phyloP scores from a whole-genome alignment of 176 grass and related monocot species.

The Avena sativa region DNA sequence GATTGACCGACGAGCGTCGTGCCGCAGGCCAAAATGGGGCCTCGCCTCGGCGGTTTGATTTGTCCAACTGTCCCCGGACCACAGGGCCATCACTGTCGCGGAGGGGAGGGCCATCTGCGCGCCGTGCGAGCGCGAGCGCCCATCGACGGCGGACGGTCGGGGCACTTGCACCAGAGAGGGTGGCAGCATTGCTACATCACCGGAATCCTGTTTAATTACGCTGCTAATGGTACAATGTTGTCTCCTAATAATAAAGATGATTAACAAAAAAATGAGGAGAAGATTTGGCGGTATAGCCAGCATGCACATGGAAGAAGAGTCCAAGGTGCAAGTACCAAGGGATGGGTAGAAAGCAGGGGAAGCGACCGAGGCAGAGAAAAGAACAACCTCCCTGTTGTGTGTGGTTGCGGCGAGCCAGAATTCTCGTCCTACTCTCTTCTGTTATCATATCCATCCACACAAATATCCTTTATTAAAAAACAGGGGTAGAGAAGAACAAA shows the following conservation, averaged over 20 bases:
- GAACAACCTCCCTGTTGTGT: background rate
- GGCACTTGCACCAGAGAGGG: no score
- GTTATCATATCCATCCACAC: no score
- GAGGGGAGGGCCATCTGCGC: no score
- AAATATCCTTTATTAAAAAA: no score
- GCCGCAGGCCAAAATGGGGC: background rate
- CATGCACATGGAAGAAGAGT: background rate
- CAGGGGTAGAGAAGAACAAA: no score
- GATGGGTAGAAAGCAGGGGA: background rate
- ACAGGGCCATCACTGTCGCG: no score
- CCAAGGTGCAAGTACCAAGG: constrained; percentile 44
- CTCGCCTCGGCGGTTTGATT: background rate
- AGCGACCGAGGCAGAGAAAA: background rate
- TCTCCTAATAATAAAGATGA: no score
- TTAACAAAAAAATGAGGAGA: background rate
- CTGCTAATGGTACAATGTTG: background rate
- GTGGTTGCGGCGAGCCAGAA: no score
- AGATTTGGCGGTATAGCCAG: background rate
- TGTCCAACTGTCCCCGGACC: background rate
- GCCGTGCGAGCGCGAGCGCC: background rate
- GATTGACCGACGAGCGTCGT: constrained; percentile 23
- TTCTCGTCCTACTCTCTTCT: no score
- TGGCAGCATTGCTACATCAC: background rate
- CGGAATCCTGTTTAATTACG: background rate
- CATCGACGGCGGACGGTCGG: background rate